A percentile compares a stretch with the other conserved stretches of the same genome.
Conservation (phyloP, 2,329 filamentous ascomycete genomes). For the Phialophora tarda region DNA sequence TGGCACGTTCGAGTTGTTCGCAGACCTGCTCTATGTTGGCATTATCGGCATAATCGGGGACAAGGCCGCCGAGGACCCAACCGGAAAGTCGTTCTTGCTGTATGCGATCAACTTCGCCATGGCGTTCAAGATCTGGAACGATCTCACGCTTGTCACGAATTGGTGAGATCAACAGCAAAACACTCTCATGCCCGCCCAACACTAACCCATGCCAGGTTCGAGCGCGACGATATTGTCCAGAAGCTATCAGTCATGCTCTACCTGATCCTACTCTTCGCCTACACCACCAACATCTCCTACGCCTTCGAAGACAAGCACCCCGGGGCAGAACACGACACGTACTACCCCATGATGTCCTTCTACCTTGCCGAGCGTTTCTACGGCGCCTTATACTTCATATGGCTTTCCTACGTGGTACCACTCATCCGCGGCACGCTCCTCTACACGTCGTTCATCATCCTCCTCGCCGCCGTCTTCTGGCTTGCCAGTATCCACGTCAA, state of each 20-base stretch:
- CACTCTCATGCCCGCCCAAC: not conserved
- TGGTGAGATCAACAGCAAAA: conserved; percentile 1
- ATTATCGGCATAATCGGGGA: conserved; percentile 21
- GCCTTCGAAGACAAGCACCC: conserved; percentile 13
- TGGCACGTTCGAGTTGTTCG: conserved; percentile 68
- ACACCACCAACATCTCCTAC: conserved; percentile 19
- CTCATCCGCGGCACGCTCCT: conserved; percentile 14
- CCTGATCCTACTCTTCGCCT: conserved; percentile 17
- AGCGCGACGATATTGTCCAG: conserved; percentile 19
- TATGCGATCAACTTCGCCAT: conserved; percentile 68
- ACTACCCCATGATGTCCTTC: conserved; percentile 18
- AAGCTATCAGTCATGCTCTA: conserved; percentile 19
- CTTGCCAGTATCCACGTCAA: conserved; percentile 14
- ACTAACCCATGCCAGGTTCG: conserved; percentile 10
- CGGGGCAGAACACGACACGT: conserved; percentile 11
- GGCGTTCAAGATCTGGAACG: conserved; percentile 31
- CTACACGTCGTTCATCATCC: conserved; percentile 18
- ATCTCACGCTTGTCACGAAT: conserved; percentile 20
- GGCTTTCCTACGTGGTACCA: conserved; percentile 19
- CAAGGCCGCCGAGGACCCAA: conserved; percentile 18
- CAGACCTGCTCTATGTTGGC: conserved; percentile 54
- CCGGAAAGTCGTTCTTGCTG: conserved; percentile 60
- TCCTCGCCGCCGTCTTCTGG: conserved; percentile 14
- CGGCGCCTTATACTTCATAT: conserved; percentile 13
- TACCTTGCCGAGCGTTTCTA: conserved; percentile 17